Base-by-base conservation (phyloP, 2,329 filamentous ascomycete species). In the Trichoderma breve region DNA sequence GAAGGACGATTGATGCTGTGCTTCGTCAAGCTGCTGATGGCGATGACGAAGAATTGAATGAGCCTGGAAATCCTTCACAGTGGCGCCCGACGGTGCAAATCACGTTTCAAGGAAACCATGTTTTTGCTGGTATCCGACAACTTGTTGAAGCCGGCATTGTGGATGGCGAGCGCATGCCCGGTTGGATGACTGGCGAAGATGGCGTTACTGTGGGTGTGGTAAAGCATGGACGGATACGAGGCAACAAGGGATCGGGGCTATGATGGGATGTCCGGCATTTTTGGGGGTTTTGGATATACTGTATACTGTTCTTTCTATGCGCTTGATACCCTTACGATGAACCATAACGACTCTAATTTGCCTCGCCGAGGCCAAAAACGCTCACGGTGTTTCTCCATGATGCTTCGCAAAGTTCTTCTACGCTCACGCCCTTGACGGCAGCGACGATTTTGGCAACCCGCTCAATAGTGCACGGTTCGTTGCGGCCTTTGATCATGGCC, bases 151-250 rank as follows among this genome's bases (percentile, higher is more conserved):
- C 88, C 18, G 93, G 93, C 0, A 86, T 93, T 65, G 84, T 97
- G 30, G 90, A 97, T 78, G 91, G 93, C 1, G 87, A 90, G 76
- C 88, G 85, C 70, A 95, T 97, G 92, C 94, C 94, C 0, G 92
- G 92, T 0, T 97, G 94, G 93, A 91, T 97, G 91, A 96, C 93
- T 1, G 94, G 94, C 2, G 94, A 97, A 77, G 92, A 94, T 58
- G 92, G 91, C 0, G 90, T 96, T 6, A 96, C 92, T 68, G 86
- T 90, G 47, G 92, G 93, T 0, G 86, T 89, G 32, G 89, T 97
- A 4, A 87, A 86, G 74, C 81, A 89, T 72, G 93, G 93, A 2
- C 85, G 90, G 73, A 89, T 94, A 76, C 82, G 83, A 57, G 88
- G 87, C 1, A 82, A 87, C 76, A 89, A 86, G 73, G 88, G 88